phyloP scores from a whole-genome alignment of 441 rosid species.

The Metrosideros polymorpha region DNA sequence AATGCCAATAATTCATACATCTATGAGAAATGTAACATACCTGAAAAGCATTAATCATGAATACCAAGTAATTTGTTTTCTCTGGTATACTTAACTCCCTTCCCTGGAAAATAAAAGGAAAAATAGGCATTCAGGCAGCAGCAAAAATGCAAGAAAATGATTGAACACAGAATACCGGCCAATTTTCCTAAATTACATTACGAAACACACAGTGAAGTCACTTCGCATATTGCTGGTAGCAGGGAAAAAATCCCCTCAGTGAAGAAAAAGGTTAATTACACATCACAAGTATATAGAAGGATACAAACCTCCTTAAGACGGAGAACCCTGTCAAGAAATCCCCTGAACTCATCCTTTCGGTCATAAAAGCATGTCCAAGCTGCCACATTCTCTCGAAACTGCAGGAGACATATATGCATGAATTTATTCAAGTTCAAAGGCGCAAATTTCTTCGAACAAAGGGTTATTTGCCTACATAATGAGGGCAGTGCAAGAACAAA shows the following conservation, averaged over 20 bases:
- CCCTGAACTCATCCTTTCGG: slow-evolving; percentile 52
- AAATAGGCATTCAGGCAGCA: slow-evolving; percentile 2
- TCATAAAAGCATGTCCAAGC: slow-evolving; percentile 98
- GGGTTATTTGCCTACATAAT: neutral
- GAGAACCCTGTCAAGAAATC: slow-evolving; percentile 76
- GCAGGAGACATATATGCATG: slow-evolving; percentile 8
- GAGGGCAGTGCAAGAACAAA: neutral
- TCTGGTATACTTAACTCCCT: slow-evolving; percentile 75
- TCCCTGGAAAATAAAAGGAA: slow-evolving; percentile 46
- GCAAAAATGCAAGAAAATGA: neutral
- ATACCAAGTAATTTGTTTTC: slow-evolving; percentile 91
- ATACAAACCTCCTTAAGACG: slow-evolving; percentile 81
- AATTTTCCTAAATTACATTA: neutral
- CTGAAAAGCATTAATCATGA: slow-evolving; percentile 98
- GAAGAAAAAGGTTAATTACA: neutral
- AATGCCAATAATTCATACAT: slow-evolving; percentile 1
- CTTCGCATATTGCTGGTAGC: neutral
- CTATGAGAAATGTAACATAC: slow-evolving; percentile 29
- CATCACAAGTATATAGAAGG: neutral
- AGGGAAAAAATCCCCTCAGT: neutral
- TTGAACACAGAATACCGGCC: neutral
- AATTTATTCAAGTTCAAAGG: neutral
- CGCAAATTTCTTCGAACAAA: neutral
- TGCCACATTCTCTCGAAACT: slow-evolving; percentile 97
- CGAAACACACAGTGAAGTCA: neutral